A percentile compares a stretch with the other conserved stretches of the same genome.
Evolutionary conservation across 257 asterid species (phyloP).

Genomic region (Salvia miltiorrhiza): DNA sequence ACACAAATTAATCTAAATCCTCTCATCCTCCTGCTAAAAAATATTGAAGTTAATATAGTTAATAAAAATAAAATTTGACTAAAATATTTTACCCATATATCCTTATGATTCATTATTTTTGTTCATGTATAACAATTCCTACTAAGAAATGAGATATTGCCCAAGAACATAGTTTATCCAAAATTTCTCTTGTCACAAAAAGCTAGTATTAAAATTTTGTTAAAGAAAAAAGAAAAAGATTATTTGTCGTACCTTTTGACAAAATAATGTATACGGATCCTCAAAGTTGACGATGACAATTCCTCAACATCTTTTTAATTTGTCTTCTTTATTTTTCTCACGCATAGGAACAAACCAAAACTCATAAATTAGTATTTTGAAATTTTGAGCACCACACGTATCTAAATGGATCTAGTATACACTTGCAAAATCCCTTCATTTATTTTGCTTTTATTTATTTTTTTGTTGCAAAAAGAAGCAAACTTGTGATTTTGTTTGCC

Average conservation of each 20-base stretch:
- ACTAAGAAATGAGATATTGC: too few relatives aligned
- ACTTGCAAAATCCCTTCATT: neutral
- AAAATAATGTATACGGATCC: neutral
- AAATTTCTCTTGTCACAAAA: too few relatives aligned
- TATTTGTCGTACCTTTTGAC: neutral
- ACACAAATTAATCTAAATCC: too few relatives aligned
- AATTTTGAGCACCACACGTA: slow-evolving; percentile 20
- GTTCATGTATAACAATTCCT: too few relatives aligned
- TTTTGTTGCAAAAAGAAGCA: slow-evolving; percentile 11
- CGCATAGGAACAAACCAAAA: neutral
- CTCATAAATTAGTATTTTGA: neutral
- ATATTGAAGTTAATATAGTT: too few relatives aligned
- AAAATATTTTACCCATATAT: too few relatives aligned
- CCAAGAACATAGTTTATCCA: too few relatives aligned
- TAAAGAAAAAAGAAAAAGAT: neutral
- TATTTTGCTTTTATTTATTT: neutral
- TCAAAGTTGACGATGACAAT: neutral
- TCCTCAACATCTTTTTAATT: neutral
- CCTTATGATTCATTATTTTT: too few relatives aligned
- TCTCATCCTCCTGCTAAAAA: too few relatives aligned
- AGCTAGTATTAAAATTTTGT: too few relatives aligned
- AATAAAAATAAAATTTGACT: too few relatives aligned
- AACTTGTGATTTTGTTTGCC: slow-evolving; percentile 18
- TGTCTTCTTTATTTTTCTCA: neutral
- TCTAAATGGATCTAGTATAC: neutral